Evolutionary conservation across 495 filamentous ascomycete genomes (phyloP).

Genomic region (Astrothelium subdiscretum): DNA sequence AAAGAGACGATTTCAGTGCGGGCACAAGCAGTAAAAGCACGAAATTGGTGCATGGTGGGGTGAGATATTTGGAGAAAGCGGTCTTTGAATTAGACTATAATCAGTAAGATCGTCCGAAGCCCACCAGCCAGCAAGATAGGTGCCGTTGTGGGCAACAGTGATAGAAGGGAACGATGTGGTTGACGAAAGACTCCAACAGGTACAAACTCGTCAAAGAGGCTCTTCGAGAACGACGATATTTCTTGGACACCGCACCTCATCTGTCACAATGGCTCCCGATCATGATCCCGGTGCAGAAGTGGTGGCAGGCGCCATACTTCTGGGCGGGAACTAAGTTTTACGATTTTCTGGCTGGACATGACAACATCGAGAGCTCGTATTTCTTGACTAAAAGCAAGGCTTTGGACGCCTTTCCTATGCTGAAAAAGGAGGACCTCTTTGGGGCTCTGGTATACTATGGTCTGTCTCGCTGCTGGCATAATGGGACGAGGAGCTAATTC

Average conservation of each 20-base stretch:
- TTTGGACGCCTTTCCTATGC: slow-evolving; percentile 94
- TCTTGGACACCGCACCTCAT: slow-evolving; percentile 91
- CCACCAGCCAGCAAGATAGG: background rate
- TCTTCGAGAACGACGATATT: slow-evolving; percentile 91
- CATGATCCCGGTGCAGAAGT: slow-evolving; percentile 90
- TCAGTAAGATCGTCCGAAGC: slow-evolving; percentile 39
- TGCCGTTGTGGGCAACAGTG: background rate
- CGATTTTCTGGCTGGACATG: slow-evolving; percentile 85
- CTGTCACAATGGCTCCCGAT: slow-evolving; percentile 91
- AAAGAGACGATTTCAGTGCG: slow-evolving; percentile 86
- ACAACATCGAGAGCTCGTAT: slow-evolving; percentile 95
- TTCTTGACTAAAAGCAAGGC: slow-evolving; percentile 92
- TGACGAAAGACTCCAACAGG: slow-evolving; percentile 22
- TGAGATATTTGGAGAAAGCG: slow-evolving; percentile 93
- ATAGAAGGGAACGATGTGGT: too few relatives aligned
- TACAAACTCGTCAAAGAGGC: slow-evolving; percentile 89
- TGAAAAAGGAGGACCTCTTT: slow-evolving; percentile 72
- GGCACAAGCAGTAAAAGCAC: slow-evolving; percentile 96
- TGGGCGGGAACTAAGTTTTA: slow-evolving; percentile 95
- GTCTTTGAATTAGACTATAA: slow-evolving; percentile 93
- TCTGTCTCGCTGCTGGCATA: slow-evolving; percentile 26
- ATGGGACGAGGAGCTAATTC: background rate
- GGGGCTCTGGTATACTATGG: slow-evolving; percentile 94
- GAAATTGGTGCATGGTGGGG: slow-evolving; percentile 93
- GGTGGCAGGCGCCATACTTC: slow-evolving; percentile 98